Percentiles rank a stretch among this genome's conserved stretches.
Evolutionary conservation across 2,329 filamentous ascomycete species (phyloP).

Genomic region (Aureobasidium sp.): DNA sequence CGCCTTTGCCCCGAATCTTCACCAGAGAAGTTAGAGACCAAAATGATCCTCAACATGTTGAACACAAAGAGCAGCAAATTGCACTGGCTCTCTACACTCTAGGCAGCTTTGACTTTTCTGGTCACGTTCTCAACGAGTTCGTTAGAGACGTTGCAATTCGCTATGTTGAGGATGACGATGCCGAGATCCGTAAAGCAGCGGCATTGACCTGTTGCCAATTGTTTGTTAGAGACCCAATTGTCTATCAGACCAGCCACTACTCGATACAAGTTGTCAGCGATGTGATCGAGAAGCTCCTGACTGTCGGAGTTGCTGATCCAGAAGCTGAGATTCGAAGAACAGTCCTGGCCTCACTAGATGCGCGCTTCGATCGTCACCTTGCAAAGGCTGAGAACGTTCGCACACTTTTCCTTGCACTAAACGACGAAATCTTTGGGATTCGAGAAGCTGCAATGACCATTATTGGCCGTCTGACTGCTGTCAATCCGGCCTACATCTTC

Average conservation of each 20-base stretch:
- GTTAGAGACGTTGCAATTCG: conserved; percentile 96
- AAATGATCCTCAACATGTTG: conserved; percentile 73
- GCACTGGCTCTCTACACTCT: conserved; percentile 89
- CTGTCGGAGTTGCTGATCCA: conserved; percentile 84
- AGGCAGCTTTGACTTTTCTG: conserved; percentile 92
- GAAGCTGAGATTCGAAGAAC: conserved; percentile 83
- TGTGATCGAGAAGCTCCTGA: conserved; percentile 93
- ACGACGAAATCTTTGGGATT: conserved; percentile 89
- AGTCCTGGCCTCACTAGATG: conserved; percentile 80
- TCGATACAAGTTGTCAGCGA: conserved; percentile 95
- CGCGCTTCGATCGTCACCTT: conserved; percentile 92
- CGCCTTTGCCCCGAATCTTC: conserved; percentile 72
- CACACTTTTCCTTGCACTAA: conserved; percentile 87
- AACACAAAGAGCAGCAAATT: conserved; percentile 74
- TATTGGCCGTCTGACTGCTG: conserved; percentile 81
- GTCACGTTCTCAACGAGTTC: conserved; percentile 94
- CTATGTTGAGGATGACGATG: conserved; percentile 93
- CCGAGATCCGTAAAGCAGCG: conserved; percentile 86
- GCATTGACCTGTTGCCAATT: conserved; percentile 96
- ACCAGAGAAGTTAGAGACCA: conserved; percentile 60
- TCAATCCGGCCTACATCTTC: conserved; percentile 96
- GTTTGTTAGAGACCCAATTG: conserved; percentile 92
- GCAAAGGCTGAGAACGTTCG: conserved; percentile 96
- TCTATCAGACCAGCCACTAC: conserved; percentile 95
- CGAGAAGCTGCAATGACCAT: conserved; percentile 93